phyloP scores from a whole-genome alignment of 768 basidiomycete species.

The Hypsizygus marmoreus region DNA sequence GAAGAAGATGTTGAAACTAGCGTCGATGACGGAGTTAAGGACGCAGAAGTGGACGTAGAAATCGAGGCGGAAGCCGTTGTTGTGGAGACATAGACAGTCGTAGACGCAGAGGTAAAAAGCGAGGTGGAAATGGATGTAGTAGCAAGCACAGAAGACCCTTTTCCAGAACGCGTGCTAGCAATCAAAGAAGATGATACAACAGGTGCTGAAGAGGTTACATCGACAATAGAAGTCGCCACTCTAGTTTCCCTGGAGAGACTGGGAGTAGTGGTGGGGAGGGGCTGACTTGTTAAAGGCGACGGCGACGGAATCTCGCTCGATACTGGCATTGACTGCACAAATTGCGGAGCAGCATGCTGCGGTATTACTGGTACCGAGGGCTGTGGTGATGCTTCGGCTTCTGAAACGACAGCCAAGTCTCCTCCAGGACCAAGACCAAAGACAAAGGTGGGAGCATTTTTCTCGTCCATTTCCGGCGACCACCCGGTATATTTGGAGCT shows the following conservation, averaged over 20 bases:
- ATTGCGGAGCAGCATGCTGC: slow-evolving; percentile 8
- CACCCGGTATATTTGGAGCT: not conserved
- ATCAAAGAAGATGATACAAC: not conserved
- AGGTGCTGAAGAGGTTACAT: not conserved
- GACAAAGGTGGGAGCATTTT: too few relatives aligned
- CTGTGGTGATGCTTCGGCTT: not conserved
- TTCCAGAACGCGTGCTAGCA: not conserved
- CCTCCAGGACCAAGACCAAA: slow-evolving; percentile 7
- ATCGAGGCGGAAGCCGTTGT: too few relatives aligned
- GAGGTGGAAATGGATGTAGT: not conserved
- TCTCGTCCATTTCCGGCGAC: not conserved
- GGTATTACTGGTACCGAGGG: not conserved
- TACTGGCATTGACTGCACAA: slow-evolving; percentile 1
- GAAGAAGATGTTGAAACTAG: too few relatives aligned
- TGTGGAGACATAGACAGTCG: too few relatives aligned
- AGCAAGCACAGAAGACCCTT: too few relatives aligned
- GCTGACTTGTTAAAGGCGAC: slow-evolving; percentile 7
- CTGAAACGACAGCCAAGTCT: not conserved
- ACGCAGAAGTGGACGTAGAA: slow-evolving; percentile 1
- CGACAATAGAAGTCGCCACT: not conserved
- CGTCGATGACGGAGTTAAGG: too few relatives aligned
- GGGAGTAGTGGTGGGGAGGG: slow-evolving; percentile 2
- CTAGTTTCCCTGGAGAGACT: slow-evolving; percentile 1
- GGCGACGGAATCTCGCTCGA: not conserved
- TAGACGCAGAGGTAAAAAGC: not conserved